phyloP scores from a whole-genome alignment of 176 grass and related monocot species.

The Carex myosuroides region DNA sequence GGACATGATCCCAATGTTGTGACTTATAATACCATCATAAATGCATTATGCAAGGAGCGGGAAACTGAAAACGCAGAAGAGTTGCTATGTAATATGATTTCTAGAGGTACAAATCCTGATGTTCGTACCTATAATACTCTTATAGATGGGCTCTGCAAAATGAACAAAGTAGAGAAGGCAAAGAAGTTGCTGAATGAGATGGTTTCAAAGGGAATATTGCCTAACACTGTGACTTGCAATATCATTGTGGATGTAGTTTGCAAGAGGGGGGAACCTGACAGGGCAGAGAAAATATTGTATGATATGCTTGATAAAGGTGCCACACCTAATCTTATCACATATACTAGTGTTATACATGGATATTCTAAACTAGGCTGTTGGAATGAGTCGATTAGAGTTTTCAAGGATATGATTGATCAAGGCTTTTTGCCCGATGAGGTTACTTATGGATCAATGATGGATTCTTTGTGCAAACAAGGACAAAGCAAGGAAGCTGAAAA shows the following conservation, averaged over 20 bases:
- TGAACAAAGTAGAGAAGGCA: not conserved
- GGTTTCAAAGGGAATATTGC: not conserved
- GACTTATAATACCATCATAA: too few relatives aligned
- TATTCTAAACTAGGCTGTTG: not conserved
- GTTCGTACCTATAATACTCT: not conserved
- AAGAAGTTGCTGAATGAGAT: not conserved
- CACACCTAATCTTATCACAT: not conserved
- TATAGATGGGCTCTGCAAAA: slow-evolving; percentile 7
- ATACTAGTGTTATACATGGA: not conserved
- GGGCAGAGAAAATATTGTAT: not conserved
- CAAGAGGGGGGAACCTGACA: not conserved
- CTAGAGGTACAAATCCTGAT: not conserved
- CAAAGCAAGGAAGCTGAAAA: slow-evolving; percentile 12
- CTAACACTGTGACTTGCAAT: not conserved
- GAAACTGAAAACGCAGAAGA: too few relatives aligned
- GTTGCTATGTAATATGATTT: not conserved
- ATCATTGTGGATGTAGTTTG: not conserved
- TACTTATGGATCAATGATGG: not conserved
- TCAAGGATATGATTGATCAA: not conserved
- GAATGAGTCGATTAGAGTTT: not conserved
- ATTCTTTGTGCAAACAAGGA: not conserved
- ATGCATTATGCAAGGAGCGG: too few relatives aligned
- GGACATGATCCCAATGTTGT: too few relatives aligned
- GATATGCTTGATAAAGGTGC: not conserved
- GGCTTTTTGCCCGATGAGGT: not conserved